Conservation (phyloP, 148 eudicot species). For the Persicaria tinctoria region DNA sequence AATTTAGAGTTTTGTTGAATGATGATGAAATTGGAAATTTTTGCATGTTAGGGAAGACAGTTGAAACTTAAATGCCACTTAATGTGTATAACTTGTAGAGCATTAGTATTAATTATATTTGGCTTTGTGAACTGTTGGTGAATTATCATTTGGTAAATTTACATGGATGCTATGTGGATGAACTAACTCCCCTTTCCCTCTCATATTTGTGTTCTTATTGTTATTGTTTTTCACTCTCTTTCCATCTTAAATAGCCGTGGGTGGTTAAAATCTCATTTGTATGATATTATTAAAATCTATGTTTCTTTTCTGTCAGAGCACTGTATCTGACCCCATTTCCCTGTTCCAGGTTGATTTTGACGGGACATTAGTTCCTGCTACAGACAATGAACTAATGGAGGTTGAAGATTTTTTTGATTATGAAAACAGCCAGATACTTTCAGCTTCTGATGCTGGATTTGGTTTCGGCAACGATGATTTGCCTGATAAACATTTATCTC, state of each 20-base stretch:
- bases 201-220: neutral
- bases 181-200: neutral
- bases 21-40: neutral
- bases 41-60: neutral
- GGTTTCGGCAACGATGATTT: constrained; percentile 19
- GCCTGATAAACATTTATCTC: constrained; percentile 18
- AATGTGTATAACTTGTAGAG: neutral
- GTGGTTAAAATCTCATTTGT: neutral
- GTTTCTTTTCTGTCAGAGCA: neutral
- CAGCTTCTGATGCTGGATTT: constrained; percentile 27
- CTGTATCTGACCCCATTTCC: neutral
- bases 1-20: neutral
- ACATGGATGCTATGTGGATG: constrained; percentile 3
- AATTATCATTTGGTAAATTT: neutral
- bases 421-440: constrained; percentile 33
- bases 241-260: neutral
- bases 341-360: constrained; percentile 56
- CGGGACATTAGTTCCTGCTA: constrained; percentile 77
- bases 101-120: neutral
- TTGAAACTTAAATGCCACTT: neutral
- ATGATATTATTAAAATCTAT: neutral
- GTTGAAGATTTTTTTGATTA: constrained; percentile 68
- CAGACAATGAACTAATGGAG: constrained; percentile 75
- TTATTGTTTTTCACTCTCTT: neutral
- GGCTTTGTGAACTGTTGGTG: neutral